phyloP scores from a whole-genome alignment of 768 basidiomycete genomes.

The Phlegmacium glaucopus region DNA sequence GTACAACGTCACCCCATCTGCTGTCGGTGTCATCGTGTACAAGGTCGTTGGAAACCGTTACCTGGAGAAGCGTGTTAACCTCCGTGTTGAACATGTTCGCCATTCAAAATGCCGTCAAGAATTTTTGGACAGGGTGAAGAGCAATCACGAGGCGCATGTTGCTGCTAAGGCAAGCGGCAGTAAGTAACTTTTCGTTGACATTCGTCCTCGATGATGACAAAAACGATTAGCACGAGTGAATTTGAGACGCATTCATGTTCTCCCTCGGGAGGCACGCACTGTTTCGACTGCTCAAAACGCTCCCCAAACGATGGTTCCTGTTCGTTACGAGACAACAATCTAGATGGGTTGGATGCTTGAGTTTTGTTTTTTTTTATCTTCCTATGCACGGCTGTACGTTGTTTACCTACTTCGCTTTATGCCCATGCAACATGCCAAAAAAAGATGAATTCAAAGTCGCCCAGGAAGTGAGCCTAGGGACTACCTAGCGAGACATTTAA shows the following conservation, averaged over 20 bases:
- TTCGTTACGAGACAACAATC: constrained; percentile 96
- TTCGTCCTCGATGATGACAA: constrained; percentile 1
- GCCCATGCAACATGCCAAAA: constrained; percentile 21
- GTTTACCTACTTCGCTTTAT: constrained; percentile 21
- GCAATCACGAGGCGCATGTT: constrained; percentile 78
- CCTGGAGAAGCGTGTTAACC: constrained; percentile 99
- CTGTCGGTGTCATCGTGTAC: constrained; percentile 96
- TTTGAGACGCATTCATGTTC: constrained; percentile 82
- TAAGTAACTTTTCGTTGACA: constrained; percentile 36
- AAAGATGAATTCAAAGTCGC: neutral
- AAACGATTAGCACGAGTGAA: constrained; percentile 62
- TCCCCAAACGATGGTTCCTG: constrained; percentile 90
- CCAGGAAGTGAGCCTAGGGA: neutral
- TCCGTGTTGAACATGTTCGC: constrained; percentile 91
- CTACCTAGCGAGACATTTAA: too few species aligned
- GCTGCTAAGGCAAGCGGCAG: constrained; percentile 91
- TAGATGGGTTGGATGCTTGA: constrained; percentile 40
- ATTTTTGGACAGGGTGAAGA: constrained; percentile 94
- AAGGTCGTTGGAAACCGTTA: constrained; percentile 99
- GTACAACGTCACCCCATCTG: constrained; percentile 95
- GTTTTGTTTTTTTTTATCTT: constrained; percentile 3
- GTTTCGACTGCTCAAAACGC: constrained; percentile 73
- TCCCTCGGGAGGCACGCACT: constrained; percentile 75
- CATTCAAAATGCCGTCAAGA: constrained; percentile 98
- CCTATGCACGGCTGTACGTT: constrained; percentile 21